Percentiles rank a stretch among this genome's conserved stretches.
Evolutionary conservation across 257 asterid genomes (phyloP).

Genomic region (Penstemon davidsonii): DNA sequence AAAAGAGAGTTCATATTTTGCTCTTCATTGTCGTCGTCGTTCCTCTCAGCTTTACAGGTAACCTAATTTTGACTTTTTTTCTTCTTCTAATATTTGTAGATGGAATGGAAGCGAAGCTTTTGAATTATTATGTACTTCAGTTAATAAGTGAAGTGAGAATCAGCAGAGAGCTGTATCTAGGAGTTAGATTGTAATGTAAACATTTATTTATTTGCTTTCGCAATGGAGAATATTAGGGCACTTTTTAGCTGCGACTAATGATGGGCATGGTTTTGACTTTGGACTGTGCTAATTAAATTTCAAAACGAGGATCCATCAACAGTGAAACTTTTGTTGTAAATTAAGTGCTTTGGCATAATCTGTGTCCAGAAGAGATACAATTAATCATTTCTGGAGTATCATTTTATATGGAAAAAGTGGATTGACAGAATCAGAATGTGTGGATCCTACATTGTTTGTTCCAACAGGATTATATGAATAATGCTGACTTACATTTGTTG

Average conservation of each 20-base stretch:
- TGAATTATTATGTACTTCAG: background rate
- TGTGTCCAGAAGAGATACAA: background rate
- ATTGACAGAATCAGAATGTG: background rate
- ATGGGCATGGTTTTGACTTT: too few relatives aligned
- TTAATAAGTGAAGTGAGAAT: background rate
- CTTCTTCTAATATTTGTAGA: background rate
- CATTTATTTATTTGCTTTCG: too few relatives aligned
- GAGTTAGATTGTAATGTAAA: background rate
- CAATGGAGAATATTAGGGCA: too few relatives aligned
- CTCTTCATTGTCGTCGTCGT: conserved; percentile 60
- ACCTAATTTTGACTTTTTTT: background rate
- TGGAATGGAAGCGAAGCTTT: conserved; percentile 2
- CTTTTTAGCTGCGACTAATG: too few relatives aligned
- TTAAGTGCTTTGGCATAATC: too few relatives aligned
- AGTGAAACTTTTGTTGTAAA: too few relatives aligned
- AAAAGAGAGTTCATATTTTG: conserved; percentile 64
- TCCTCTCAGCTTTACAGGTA: conserved; percentile 77
- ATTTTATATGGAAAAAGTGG: background rate
- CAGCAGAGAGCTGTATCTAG: conserved; percentile 2
- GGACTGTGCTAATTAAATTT: too few relatives aligned
- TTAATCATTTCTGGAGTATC: background rate
- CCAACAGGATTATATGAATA: background rate
- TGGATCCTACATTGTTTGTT: background rate
- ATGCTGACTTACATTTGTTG: background rate
- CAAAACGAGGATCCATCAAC: too few relatives aligned